A percentile compares a stretch with the other conserved stretches of the same genome.
Evolutionary conservation across 225 moss, liverwort and hornwort species (phyloP).

Genomic region (Pseudisothecium myosuroides): DNA sequence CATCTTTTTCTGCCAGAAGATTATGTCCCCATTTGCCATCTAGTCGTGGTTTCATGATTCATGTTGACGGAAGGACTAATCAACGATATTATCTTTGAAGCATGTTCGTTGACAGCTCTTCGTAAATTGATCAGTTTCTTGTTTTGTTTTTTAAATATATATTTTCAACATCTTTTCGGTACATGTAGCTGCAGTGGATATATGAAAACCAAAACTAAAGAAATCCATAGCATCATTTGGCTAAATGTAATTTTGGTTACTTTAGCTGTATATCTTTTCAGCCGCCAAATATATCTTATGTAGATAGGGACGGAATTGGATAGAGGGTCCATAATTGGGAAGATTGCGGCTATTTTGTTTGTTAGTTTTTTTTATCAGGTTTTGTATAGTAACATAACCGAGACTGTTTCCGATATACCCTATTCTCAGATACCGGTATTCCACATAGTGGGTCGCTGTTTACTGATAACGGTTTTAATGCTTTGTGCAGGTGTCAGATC

Average conservation of each 20-base stretch:
- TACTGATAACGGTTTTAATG: background rate
- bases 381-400: background rate
- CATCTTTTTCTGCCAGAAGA: background rate
- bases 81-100: background rate
- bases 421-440: background rate
- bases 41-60: background rate
- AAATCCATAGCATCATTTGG: background rate
- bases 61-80: background rate
- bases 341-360: background rate
- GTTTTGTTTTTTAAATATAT: background rate
- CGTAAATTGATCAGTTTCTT: background rate
- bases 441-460: background rate
- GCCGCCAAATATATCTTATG: background rate
- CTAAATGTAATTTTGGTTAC: background rate
- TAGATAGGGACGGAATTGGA: background rate
- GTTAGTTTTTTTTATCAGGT: background rate
- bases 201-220: background rate
- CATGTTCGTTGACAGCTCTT: background rate
- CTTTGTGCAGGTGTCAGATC: conserved; percentile 64
- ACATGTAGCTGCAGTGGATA: background rate
- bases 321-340: background rate
- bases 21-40: background rate
- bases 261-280: background rate
- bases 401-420: background rate
- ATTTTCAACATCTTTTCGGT: background rate